Evolutionary conservation across 306 rosid species (phyloP), one percentile per base, ranked within the genome.

Genomic region (Cicer pinnatifidum): DNA sequence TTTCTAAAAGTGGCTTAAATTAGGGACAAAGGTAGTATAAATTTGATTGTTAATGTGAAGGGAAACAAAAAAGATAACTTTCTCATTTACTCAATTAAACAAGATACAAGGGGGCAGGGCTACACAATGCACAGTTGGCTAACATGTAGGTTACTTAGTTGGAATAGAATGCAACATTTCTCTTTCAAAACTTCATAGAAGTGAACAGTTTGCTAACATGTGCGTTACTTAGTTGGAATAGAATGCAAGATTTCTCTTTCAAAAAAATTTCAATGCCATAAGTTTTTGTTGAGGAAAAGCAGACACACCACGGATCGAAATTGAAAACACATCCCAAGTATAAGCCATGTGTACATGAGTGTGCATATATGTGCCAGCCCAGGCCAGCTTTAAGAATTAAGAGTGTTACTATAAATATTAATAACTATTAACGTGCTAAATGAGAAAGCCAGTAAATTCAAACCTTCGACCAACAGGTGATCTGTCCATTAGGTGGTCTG

Each of bases 391-490:
- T 43, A 23, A 45, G 16, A 52, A 62, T 38, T 61, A 38, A 33
- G 40, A n/a, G 68, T 38, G 69, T 44, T 44, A 69, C 45, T 63
- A 10, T 11, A 57, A 73, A 53, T 38, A 60, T 65, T 70, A 75
- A 39, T 33, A n/a, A 17, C 64, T 16, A 28, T 48, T 16, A 40
- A 57, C 58, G 1, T 56, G 71, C 57, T 28, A 6, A 69, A 11
- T 68, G 64, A 73, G 75, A 73, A 68, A 76, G 56, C 40, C 38
- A 57, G 51, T 38, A 19, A 69, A 69, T 60, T 47, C 83, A 82
- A 45, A 94, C 98, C 98, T 94, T 82, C 98, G 80, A 69, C 98
- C 98, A 75, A 94, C 98, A 13, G 98, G 98, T 75, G 80, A 11
- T 85, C 96, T 88, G 71, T 78, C 61, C 98, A 94, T 94, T 75